A percentile compares a stretch with the other conserved stretches of the same genome.
phyloP scores from a whole-genome alignment of 2,329 filamentous ascomycete genomes.

The Penicillium sp. region DNA sequence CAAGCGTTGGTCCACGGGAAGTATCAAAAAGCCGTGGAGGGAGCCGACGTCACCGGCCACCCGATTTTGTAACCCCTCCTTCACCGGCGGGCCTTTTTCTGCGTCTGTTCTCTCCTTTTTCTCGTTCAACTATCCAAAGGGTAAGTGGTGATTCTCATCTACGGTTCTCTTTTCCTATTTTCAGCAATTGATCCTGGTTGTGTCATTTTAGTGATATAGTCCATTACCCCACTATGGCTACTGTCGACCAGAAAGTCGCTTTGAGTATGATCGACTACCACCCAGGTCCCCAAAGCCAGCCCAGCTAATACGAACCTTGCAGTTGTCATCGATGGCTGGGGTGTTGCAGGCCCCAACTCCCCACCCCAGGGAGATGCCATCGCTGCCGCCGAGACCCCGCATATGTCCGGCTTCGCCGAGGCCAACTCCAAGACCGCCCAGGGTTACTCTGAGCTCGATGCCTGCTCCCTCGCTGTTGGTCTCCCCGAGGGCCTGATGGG shows the following conservation, averaged over 20 bases:
- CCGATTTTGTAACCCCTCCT: slow-evolving; percentile 32
- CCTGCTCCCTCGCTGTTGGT: slow-evolving; percentile 92
- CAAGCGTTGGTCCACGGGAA: too few species aligned
- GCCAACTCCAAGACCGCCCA: slow-evolving; percentile 70
- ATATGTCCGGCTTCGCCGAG: slow-evolving; percentile 83
- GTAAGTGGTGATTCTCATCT: slow-evolving; percentile 7
- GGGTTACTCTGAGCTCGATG: slow-evolving; percentile 90
- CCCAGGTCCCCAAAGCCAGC: slow-evolving; percentile 22
- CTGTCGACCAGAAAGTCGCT: slow-evolving; percentile 69
- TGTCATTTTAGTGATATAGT: slow-evolving; percentile 9
- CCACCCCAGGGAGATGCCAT: slow-evolving; percentile 93
- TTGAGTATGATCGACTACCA: slow-evolving; percentile 57
- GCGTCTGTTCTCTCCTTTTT: slow-evolving; percentile 14
- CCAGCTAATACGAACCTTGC: slow-evolving; percentile 31
- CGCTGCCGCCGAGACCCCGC: slow-evolving; percentile 84
- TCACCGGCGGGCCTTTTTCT: slow-evolving; percentile 30
- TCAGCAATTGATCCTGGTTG: slow-evolving; percentile 22
- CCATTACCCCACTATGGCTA: slow-evolving; percentile 55
- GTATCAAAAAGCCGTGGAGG: too few species aligned
- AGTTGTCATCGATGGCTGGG: slow-evolving; percentile 99
- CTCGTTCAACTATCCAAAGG: slow-evolving; percentile 16
- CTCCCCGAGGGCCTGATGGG: slow-evolving; percentile 97
- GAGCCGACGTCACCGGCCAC: slow-evolving; percentile 40
- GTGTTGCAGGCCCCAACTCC: slow-evolving; percentile 76
- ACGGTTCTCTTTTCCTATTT: slow-evolving; percentile 1